A percentile compares a stretch with the other conserved stretches of the same genome.
Conservation (phyloP, 1,284 basidiomycete species). For the Malassezia equina region DNA sequence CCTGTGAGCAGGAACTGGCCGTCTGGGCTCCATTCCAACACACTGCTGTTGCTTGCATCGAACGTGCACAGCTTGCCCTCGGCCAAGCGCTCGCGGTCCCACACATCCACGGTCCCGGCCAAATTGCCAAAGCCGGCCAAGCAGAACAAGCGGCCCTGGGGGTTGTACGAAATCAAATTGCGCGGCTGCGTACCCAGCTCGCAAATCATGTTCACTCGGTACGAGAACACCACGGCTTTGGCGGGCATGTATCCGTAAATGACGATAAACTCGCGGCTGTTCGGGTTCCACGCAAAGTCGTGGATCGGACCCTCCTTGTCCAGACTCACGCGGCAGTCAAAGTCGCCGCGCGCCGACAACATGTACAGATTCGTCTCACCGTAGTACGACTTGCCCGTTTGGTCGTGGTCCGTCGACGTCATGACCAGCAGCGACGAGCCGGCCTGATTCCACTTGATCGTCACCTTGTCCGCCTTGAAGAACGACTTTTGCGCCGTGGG, state of each 20-base stretch:
- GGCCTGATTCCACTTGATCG: slow-evolving; percentile 91
- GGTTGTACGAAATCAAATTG: slow-evolving; percentile 90
- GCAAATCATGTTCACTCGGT: slow-evolving; percentile 73
- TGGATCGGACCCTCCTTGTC: slow-evolving; percentile 97
- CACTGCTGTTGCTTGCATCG: slow-evolving; percentile 81
- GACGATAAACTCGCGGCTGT: slow-evolving; percentile 80
- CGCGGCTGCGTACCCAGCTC: slow-evolving; percentile 80
- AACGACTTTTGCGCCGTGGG: slow-evolving; percentile 65
- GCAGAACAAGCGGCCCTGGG: slow-evolving; percentile 76
- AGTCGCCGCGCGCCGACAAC: slow-evolving; percentile 84
- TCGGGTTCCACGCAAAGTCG: slow-evolving; percentile 94
- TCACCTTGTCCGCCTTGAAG: slow-evolving; percentile 86
- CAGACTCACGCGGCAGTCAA: slow-evolving; percentile 79
- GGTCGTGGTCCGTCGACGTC: slow-evolving; percentile 92
- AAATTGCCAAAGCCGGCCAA: slow-evolving; percentile 93
- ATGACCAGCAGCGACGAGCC: slow-evolving; percentile 65
- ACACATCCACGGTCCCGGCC: slow-evolving; percentile 81
- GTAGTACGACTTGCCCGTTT: slow-evolving; percentile 93
- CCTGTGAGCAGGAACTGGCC: slow-evolving; percentile 87
- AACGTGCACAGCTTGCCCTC: slow-evolving; percentile 67
- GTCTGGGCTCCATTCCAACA: slow-evolving; percentile 90
- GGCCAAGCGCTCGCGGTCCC: slow-evolving; percentile 71
- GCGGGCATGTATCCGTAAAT: slow-evolving; percentile 97
- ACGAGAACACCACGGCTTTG: slow-evolving; percentile 80
- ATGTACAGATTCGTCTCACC: slow-evolving; percentile 93